Conservation (phyloP, 768 basidiomycete genomes). For the Multifurca ochricompacta region DNA sequence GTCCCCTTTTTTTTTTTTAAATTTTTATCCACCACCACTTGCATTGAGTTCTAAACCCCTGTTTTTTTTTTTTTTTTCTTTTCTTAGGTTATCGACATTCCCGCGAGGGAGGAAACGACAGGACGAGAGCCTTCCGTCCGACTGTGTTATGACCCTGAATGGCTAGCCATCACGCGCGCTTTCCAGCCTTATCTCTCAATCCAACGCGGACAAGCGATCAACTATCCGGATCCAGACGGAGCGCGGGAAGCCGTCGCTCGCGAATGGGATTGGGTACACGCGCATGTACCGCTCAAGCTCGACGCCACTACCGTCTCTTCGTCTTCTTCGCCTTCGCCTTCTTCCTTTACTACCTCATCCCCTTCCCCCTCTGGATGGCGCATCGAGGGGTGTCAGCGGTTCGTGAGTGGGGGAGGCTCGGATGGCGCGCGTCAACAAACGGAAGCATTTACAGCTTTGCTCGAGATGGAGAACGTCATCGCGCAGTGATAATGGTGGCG, state of each 20-base stretch:
- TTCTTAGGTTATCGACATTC: slow-evolving; percentile 13
- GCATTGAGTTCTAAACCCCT: too few species aligned
- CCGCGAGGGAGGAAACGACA: background rate
- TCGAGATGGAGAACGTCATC: slow-evolving; percentile 74
- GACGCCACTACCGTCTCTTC: too few species aligned
- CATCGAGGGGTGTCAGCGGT: slow-evolving; percentile 17
- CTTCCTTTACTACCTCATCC: too few species aligned
- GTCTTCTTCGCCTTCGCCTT: too few species aligned
- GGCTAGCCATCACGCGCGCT: slow-evolving; percentile 89
- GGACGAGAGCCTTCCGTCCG: slow-evolving; percentile 23
- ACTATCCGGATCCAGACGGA: slow-evolving; percentile 45
- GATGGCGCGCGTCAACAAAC: slow-evolving; percentile 43
- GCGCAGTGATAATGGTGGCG: background rate
- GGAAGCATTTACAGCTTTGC: slow-evolving; percentile 70
- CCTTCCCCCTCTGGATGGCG: slow-evolving; percentile 8
- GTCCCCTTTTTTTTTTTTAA: background rate
- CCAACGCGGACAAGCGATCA: slow-evolving; percentile 35
- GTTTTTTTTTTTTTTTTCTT: too few species aligned
- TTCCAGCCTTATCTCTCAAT: slow-evolving; percentile 74
- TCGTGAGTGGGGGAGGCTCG: background rate
- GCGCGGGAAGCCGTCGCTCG: slow-evolving; percentile 39
- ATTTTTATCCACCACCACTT: too few species aligned
- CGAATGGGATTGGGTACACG: slow-evolving; percentile 61
- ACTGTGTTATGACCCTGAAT: slow-evolving; percentile 77
- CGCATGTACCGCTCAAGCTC: slow-evolving; percentile 39